Conservation (phyloP, 78 protist species). For the Dictyostelium brefeldianum region DNA sequence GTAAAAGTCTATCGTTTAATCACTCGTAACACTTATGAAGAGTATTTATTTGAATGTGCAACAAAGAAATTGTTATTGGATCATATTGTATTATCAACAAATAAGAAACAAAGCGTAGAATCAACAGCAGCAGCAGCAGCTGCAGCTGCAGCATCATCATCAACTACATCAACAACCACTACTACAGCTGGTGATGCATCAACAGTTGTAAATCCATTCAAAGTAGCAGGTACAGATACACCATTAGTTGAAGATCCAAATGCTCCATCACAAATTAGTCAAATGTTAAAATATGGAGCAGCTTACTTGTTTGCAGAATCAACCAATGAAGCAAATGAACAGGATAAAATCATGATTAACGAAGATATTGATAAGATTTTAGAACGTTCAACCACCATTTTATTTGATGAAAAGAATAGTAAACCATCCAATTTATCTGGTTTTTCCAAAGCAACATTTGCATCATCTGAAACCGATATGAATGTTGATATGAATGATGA, state of each 20-base stretch:
- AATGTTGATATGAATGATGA: slow-evolving; percentile 85
- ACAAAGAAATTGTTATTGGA: slow-evolving; percentile 91
- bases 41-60: slow-evolving; percentile 88
- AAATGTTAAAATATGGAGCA: slow-evolving; percentile 87
- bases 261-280: slow-evolving; percentile 76
- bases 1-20: slow-evolving; percentile 95
- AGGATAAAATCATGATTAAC: slow-evolving; percentile 58
- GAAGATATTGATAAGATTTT: slow-evolving; percentile 88
- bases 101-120: not conserved
- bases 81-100: slow-evolving; percentile 77
- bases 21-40: slow-evolving; percentile 92
- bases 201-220: not conserved
- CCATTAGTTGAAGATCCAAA: slow-evolving; percentile 26
- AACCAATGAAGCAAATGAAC: slow-evolving; percentile 51
- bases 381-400: slow-evolving; percentile 67
- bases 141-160: too few species aligned
- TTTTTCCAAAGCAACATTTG: slow-evolving; percentile 87
- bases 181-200: not conserved
- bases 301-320: slow-evolving; percentile 74
- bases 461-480: slow-evolving; percentile 44
- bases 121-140: not conserved
- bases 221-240: not conserved
- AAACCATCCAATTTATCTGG: slow-evolving; percentile 40
- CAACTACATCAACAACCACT: slow-evolving; percentile 13
- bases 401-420: slow-evolving; percentile 44